Evolutionary conservation across 306 rosid species (phyloP).

Genomic region (Acacia acuminata): DNA sequence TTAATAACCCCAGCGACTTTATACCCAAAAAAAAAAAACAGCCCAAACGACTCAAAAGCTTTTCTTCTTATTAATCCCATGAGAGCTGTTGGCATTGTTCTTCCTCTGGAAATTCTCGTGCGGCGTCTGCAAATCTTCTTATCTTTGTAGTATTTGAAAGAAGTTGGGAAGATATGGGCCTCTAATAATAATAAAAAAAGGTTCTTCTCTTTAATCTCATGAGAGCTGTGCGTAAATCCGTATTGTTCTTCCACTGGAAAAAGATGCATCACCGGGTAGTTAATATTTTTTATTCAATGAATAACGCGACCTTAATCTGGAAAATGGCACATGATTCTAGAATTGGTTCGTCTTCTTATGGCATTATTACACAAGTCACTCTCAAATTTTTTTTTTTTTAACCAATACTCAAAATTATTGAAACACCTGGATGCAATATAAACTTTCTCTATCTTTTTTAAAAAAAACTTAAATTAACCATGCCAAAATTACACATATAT

Average conservation of each 20-base stretch:
- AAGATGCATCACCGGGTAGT: background rate
- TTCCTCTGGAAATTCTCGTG: background rate
- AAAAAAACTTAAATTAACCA: background rate
- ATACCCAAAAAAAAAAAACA: too few relatives aligned
- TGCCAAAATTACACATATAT: constrained; percentile 25
- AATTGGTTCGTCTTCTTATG: background rate
- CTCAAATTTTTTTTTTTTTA: too few relatives aligned
- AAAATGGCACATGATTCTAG: background rate
- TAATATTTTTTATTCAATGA: background rate
- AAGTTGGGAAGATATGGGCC: too few relatives aligned
- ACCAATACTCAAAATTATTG: background rate
- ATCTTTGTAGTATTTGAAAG: too few relatives aligned
- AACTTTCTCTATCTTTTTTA: background rate
- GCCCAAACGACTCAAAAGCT: background rate
- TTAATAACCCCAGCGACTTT: too few relatives aligned
- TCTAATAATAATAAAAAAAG: too few relatives aligned
- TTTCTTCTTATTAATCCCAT: background rate
- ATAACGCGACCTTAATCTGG: background rate
- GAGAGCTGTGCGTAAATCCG: too few relatives aligned
- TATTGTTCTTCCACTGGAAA: background rate
- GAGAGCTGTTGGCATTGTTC: background rate
- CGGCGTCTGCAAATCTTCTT: background rate
- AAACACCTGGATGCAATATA: constrained; percentile 4
- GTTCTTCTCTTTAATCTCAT: too few relatives aligned
- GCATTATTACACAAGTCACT: background rate